Evolutionary conservation across 129 eudicot genomes (phyloP), one percentile per base, ranked within the genome.

Genomic region (Flaveria bidentis): DNA sequence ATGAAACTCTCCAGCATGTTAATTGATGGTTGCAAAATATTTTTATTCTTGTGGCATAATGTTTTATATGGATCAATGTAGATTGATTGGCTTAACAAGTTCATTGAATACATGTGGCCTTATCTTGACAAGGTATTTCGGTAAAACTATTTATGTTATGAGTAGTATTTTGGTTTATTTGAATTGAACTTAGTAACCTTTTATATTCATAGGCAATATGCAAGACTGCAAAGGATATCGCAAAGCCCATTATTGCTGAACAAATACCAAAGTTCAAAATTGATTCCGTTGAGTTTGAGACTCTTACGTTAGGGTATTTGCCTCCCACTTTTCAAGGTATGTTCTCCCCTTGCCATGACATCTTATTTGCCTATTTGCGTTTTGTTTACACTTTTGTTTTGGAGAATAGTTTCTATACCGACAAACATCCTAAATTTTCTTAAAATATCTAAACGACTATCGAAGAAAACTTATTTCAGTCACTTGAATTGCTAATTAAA

Each of bases 1-100:
- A 26, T 50, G 50, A 42, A 60, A 66, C 69, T 69, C 20, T 77
- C 12, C 71, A 36, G 36, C 66, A 18, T 71, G 45, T 36, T 18
- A 75, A 15, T 18, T 41, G 46, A 22, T 65, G 18, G 26, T 20
- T 30, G 6, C 14, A 22, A 60, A 36, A 52, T 69, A 16, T 4
- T 47, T 76, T 50, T 51, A 1, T 56, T 23, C 22, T 81, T 14
- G 23, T 45, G 47, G 25, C 64, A 55, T 44, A 62, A 30, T 52
- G 42, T 49, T 36, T 63, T 72, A n/a, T 6, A 45, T 79, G 58
- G 46, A 76, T 84, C 12, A 76, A 79, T 62, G 78, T 75, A 92
- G 97, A 84, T 92, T 84, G 97, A 92, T 73, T 92, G 97, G 97
- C 89, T 92, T 33, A 92, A 92, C 89, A 92, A 86, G 86, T 89